Conservation (phyloP, 306 rosid genomes). For the Comarum palustre region DNA sequence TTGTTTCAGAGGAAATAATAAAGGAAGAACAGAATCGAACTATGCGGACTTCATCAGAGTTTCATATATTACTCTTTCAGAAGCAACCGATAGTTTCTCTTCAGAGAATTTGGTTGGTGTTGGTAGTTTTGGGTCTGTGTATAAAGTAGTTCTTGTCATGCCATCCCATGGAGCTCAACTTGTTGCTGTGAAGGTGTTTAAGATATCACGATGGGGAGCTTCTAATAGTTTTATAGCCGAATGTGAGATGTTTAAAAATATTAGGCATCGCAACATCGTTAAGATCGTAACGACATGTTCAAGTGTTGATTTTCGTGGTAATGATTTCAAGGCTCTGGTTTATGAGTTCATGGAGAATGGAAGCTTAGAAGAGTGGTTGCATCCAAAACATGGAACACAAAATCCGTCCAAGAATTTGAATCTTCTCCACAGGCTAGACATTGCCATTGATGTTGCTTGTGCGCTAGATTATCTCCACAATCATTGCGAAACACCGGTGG, state of each 20-base stretch:
- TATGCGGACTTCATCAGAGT: neutral
- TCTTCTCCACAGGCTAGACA: neutral
- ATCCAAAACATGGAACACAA: neutral
- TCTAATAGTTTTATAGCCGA: neutral
- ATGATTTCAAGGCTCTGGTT: neutral
- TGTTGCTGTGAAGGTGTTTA: neutral
- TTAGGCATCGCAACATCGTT: neutral
- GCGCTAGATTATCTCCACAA: neutral
- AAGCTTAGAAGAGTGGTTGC: neutral
- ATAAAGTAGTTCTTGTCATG: neutral
- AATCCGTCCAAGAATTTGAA: neutral
- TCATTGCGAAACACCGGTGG: neutral
- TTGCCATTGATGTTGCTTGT: neutral
- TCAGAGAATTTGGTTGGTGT: neutral
- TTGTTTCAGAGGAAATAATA: neutral
- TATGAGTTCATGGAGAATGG: conserved; percentile 2
- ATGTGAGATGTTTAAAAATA: neutral
- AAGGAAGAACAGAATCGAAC: neutral
- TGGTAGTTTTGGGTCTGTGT: neutral
- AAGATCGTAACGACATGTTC: neutral
- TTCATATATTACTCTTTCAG: neutral
- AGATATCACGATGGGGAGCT: neutral
- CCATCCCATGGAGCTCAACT: neutral
- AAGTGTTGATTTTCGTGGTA: neutral
- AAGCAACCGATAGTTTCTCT: neutral